Conservation (phyloP, 169 alveolate genomes). For the Babesia ovis region DNA sequence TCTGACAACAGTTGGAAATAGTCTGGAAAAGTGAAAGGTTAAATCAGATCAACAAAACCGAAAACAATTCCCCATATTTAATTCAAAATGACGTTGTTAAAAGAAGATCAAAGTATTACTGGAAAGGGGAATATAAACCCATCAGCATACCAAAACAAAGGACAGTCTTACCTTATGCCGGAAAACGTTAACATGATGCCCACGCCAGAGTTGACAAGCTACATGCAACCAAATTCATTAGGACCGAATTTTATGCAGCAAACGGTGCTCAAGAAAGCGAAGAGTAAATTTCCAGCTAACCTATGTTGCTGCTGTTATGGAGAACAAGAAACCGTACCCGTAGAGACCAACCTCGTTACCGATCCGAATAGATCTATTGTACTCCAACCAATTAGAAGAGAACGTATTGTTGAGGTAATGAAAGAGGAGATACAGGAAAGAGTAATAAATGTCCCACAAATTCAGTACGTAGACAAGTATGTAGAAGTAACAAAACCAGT, state of each 20-base stretch:
- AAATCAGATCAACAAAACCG: neutral
- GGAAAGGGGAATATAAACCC: neutral
- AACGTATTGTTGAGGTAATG: conserved; percentile 87
- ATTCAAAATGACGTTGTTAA: neutral
- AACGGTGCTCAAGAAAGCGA: conserved; percentile 1
- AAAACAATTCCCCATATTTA: neutral
- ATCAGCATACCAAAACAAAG: neutral
- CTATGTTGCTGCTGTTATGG: conserved; percentile 32
- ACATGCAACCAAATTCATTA: neutral
- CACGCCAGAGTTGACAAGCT: neutral
- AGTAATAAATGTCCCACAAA: conserved; percentile 87
- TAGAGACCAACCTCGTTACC: conserved; percentile 6
- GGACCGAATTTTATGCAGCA: neutral
- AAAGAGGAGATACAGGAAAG: conserved; percentile 84
- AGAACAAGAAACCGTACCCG: neutral
- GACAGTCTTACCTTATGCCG: neutral
- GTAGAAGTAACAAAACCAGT: conserved; percentile 89
- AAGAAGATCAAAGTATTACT: neutral
- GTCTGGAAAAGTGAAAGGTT: neutral
- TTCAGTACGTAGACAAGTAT: conserved; percentile 86
- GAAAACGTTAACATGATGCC: neutral
- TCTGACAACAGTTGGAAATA: neutral
- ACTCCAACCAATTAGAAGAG: conserved; percentile 80
- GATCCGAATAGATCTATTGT: conserved; percentile 68
- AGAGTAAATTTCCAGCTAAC: conserved; percentile 6